Base-by-base conservation (phyloP, 768 basidiomycete genomes). In the Hericium coralloides region DNA sequence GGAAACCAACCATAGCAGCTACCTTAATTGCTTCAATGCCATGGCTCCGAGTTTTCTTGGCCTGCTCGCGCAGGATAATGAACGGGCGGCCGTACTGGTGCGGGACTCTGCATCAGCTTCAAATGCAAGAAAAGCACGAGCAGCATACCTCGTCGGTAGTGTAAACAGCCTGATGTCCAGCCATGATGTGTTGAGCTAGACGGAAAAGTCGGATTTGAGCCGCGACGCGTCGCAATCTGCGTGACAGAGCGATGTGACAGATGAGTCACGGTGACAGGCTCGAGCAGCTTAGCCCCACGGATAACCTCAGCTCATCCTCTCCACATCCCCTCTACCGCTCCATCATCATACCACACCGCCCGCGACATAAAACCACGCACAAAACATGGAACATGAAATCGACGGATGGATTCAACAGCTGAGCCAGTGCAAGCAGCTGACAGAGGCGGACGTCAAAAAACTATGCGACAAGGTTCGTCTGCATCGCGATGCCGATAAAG, bases 321-420 rank as follows among this genome's bases (percentile, higher is more conserved):
- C 20, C 18, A 7, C 53, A 45, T 38, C 36, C 48, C 15, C 47
- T 48, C 51, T 49, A 26, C 38, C 45, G 58, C 55, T 56, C 20
- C 48, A 57, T 56, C 56, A 56, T 52, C 54, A 37, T 25, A 60
- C 60, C 26, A 48, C 52, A 52, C 59, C 0, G 50, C 43, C 43
- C 43, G n/a, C 31, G 31, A 31, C 31, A 31, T 9, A 31, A 31
- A 31, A 15, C 18, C 43, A 45, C 43, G 43, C 43, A 45, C 43
- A 55, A 54, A 57, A 31, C 59, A 79, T 79, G 76, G 79, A 79
- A 67, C 72, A 70, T 68, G 92, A 98, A 83, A 85, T 95, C 72
- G 95, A 98, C 76, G 82, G 79, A 58, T 98, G 97, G 97, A 95
- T 99, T 70, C 85, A 91, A 59, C 94, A 98, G 71, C 83, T 99